Evolutionary conservation across 164 flowering plant genomes (phyloP).

Genomic region (Malania oleifera): DNA sequence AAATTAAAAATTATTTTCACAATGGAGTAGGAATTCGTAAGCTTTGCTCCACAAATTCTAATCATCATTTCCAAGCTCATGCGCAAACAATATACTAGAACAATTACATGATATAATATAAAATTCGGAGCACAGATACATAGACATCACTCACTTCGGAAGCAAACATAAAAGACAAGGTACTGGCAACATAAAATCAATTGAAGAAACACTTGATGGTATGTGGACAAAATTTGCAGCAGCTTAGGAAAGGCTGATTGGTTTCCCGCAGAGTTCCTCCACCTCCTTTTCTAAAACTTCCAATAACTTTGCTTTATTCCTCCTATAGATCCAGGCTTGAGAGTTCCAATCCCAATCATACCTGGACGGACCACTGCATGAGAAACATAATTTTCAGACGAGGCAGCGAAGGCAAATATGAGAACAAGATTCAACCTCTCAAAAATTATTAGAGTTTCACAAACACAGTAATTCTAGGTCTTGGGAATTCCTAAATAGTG

Average conservation of each 20-base stretch:
- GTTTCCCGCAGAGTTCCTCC: slow-evolving; percentile 65
- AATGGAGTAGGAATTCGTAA: too few relatives aligned
- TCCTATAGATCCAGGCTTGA: slow-evolving; percentile 73
- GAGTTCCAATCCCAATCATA: slow-evolving; percentile 75
- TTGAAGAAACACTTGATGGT: not conserved
- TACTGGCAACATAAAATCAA: not conserved
- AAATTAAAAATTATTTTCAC: too few relatives aligned
- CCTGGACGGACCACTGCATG: slow-evolving; percentile 83
- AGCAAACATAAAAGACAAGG: not conserved
- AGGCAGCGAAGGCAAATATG: not conserved
- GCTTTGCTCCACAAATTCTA: too few relatives aligned
- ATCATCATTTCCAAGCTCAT: too few relatives aligned
- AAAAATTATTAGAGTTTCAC: too few relatives aligned
- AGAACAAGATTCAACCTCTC: not conserved
- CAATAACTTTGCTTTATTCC: slow-evolving; percentile 53
- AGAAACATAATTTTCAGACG: slow-evolving; percentile 7
- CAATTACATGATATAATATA: too few relatives aligned
- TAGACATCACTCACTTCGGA: too few relatives aligned
- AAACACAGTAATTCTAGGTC: too few relatives aligned
- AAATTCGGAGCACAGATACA: too few relatives aligned
- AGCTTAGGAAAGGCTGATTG: slow-evolving; percentile 49
- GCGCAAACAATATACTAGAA: too few relatives aligned
- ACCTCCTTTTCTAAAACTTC: slow-evolving; percentile 59
- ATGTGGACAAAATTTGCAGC: not conserved
- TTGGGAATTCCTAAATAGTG: too few relatives aligned